Percentiles rank a stretch among this genome's conserved stretches.
These are phyloP conservation scores for Candida railenensis DNA, from an alignment of 805 yeast species.

Conservation along the genomic window DNA sequence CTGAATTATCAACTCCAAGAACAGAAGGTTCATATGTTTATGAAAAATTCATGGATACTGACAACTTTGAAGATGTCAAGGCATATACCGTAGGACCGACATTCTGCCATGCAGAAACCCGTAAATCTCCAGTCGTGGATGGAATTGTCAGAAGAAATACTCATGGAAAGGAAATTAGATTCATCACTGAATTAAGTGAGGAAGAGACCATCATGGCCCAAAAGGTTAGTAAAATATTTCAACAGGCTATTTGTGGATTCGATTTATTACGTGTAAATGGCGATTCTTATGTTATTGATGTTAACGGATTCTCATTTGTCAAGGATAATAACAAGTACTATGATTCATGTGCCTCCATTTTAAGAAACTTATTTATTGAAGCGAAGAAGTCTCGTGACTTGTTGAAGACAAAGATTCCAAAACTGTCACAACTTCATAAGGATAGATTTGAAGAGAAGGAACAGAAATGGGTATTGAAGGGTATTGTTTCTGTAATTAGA, in stretches of 20 bases:
- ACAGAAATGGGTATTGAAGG: constrained; percentile 97
- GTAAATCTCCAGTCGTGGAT: constrained; percentile 99
- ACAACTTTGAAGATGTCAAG: constrained; percentile 96
- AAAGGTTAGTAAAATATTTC: constrained; percentile 70
- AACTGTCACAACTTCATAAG: constrained; percentile 30
- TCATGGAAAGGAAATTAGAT: constrained; percentile 95
- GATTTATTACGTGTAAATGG: constrained; percentile 90
- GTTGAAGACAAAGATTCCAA: constrained; percentile 37
- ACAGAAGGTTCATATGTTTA: constrained; percentile 89
- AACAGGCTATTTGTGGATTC: constrained; percentile 96
- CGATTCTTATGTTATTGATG: constrained; percentile 90
- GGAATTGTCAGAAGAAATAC: constrained; percentile 97
- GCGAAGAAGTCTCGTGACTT: constrained; percentile 43
- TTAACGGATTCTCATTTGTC: constrained; percentile 96
- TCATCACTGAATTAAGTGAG: constrained; percentile 72
- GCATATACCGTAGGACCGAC: constrained; percentile 93
- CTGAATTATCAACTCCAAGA: constrained; percentile 68
- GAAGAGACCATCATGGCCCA: constrained; percentile 81
- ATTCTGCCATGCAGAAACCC: constrained; percentile 96
- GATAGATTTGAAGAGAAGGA: constrained; percentile 54
- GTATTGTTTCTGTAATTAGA: constrained; percentile 84
- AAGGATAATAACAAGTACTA: constrained; percentile 87
- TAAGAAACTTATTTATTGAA: constrained; percentile 70
- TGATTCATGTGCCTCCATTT: constrained; percentile 74
- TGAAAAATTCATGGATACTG: constrained; percentile 96